A percentile compares a stretch with the other conserved stretches of the same genome.
Conservation (phyloP, 2,329 filamentous ascomycete species). For the Pseudogymnoascus sp. region DNA sequence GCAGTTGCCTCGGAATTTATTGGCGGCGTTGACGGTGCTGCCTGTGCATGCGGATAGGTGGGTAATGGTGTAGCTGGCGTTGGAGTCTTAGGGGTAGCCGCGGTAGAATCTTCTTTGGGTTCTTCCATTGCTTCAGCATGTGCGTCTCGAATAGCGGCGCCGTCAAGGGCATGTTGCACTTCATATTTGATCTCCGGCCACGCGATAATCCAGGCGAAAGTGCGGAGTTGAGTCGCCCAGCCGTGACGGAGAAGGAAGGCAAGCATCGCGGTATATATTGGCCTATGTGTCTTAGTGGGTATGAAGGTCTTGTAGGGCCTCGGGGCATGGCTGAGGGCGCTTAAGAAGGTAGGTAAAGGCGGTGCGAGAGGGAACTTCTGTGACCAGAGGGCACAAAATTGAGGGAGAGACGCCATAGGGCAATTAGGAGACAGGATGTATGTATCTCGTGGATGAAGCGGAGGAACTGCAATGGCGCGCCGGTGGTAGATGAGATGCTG, state of each 20-base stretch:
- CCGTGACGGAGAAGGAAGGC: constrained; percentile 89
- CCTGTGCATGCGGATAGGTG: constrained; percentile 10
- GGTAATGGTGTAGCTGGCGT: background rate
- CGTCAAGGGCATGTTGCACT: constrained; percentile 65
- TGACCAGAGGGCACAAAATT: constrained; percentile 67
- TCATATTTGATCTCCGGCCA: constrained; percentile 76
- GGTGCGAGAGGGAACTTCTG: constrained; percentile 77
- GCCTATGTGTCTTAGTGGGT: constrained; percentile 80
- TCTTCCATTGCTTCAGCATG: constrained; percentile 23
- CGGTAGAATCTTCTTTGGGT: constrained; percentile 20
- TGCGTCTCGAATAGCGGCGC: constrained; percentile 48
- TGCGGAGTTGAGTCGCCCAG: constrained; percentile 90
- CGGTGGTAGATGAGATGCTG: constrained; percentile 96
- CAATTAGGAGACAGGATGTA: constrained; percentile 92
- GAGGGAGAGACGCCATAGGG: constrained; percentile 63
- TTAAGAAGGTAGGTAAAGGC: constrained; percentile 79
- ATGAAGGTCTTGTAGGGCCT: constrained; percentile 78
- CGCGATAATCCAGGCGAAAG: constrained; percentile 83
- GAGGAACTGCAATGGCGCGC: constrained; percentile 82
- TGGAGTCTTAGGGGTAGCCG: background rate
- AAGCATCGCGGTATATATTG: constrained; percentile 81
- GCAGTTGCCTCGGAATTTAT: constrained; percentile 51
- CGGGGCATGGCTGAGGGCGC: constrained; percentile 71
- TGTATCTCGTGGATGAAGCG: constrained; percentile 79
- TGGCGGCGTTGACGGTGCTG: constrained; percentile 26